Evolutionary conservation across 1,284 basidiomycete species (phyloP).

Genomic region (Amylostereum areolatum): DNA sequence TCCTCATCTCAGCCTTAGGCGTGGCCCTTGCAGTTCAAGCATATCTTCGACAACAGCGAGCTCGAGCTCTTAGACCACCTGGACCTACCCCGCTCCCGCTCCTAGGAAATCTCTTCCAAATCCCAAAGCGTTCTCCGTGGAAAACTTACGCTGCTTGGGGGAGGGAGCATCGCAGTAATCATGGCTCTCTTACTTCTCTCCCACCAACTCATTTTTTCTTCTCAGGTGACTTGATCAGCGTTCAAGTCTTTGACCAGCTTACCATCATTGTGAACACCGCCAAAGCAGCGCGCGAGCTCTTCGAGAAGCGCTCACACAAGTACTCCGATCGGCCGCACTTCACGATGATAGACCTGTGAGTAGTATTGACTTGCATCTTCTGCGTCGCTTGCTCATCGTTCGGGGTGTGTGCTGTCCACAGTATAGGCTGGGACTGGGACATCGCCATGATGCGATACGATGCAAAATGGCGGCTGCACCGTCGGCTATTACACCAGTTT

Average conservation of each 20-base stretch:
- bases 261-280: constrained; percentile 1
- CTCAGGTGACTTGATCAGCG: not conserved
- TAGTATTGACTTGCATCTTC: no score
- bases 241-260: not conserved
- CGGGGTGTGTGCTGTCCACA: no score
- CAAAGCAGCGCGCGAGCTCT: not conserved
- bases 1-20: no score
- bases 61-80: not conserved
- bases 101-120: not conserved
- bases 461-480: not conserved
- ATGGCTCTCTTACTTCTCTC: no score
- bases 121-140: not conserved
- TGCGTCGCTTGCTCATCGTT: no score
- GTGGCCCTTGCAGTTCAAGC: no score
- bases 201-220: not conserved
- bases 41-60: no score
- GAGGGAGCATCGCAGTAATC: not conserved
- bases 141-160: not conserved
- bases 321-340: constrained; percentile 5
- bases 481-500: not conserved
- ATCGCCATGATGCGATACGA: not conserved
- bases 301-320: constrained; percentile 3
- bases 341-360: not conserved
- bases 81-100: not conserved
- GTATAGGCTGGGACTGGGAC: constrained; percentile 2